Evolutionary conservation across 2,329 filamentous ascomycete genomes (phyloP).

Genomic region (Rhynchosporium graminicola): DNA sequence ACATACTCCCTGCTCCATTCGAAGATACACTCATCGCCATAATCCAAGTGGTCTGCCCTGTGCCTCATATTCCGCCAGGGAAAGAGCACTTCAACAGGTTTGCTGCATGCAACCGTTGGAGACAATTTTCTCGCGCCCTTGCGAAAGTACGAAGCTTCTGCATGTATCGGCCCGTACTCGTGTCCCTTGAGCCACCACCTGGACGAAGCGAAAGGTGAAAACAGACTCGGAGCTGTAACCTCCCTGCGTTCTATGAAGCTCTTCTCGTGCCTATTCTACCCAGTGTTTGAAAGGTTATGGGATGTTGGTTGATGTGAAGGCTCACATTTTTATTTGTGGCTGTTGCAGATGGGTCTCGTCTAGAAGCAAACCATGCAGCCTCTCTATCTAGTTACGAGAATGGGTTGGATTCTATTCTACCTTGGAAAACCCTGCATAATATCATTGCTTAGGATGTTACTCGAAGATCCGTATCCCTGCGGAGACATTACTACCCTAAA

Average conservation of each 20-base stretch:
- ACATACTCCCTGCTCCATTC: conserved; percentile 4
- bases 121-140: conserved; percentile 23
- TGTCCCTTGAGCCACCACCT: conserved; percentile 31
- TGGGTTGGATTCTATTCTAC: conserved; percentile 11
- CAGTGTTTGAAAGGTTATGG: conserved; percentile 22
- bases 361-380: conserved; percentile 22
- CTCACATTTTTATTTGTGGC: conserved; percentile 17
- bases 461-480: conserved; percentile 11
- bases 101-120: conserved; percentile 27
- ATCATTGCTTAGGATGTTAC: conserved; percentile 20
- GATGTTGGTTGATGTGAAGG: conserved; percentile 24
- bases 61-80: conserved; percentile 13
- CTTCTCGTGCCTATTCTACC: conserved; percentile 19
- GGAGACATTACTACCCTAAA: not conserved
- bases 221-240: conserved; percentile 18
- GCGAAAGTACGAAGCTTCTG: conserved; percentile 23
- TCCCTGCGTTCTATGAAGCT: conserved; percentile 20
- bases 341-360: conserved; percentile 18
- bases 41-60: conserved; percentile 3
- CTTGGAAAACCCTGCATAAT: conserved; percentile 21
- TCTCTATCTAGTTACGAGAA: conserved; percentile 17
- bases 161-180: conserved; percentile 31
- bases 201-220: conserved; percentile 23
- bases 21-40: conserved; percentile 10
- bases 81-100: conserved; percentile 18